These are phyloP conservation scores for Herpetomonas tarakana DNA, from an alignment of 208 protist genomes.

Conservation along the genomic window DNA sequence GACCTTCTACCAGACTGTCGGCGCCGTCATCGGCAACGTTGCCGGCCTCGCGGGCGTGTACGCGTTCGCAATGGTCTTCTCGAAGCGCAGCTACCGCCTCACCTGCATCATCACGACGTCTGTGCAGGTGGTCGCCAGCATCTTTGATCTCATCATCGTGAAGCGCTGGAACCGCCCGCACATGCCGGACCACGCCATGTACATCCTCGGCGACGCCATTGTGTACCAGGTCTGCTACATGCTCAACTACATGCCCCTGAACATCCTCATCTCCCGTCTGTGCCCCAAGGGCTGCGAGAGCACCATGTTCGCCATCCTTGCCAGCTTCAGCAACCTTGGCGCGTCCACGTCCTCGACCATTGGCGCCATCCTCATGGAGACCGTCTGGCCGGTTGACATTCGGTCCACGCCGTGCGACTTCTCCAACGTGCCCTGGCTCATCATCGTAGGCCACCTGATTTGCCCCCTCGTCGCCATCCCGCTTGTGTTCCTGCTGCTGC, in stretches of 20 bases:
- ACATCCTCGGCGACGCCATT: constrained; percentile 62
- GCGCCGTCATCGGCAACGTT: constrained; percentile 26
- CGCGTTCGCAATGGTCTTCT: constrained; percentile 40
- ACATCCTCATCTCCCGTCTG: constrained; percentile 68
- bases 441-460: constrained; percentile 44
- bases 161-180: constrained; percentile 44
- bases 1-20: constrained; percentile 47
- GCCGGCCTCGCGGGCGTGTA: constrained; percentile 30
- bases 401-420: constrained; percentile 51
- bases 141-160: constrained; percentile 70
- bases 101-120: constrained; percentile 49
- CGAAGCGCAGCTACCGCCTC: constrained; percentile 36
- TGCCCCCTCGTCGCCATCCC: constrained; percentile 43
- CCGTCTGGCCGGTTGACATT: constrained; percentile 31
- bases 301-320: constrained; percentile 62
- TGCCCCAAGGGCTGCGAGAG: constrained; percentile 69
- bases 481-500: constrained; percentile 51
- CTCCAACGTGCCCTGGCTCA: constrained; percentile 36
- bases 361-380: constrained; percentile 49
- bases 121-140: constrained; percentile 42
- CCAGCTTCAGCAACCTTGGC: constrained; percentile 69
- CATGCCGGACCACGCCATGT: constrained; percentile 50
- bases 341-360: constrained; percentile 28
- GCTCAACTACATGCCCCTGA: constrained; percentile 61
- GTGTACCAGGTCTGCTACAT: constrained; percentile 54